These are phyloP conservation scores for Neoarthrinium moseri DNA, from an alignment of 2,329 filamentous ascomycete genomes.

Conservation along the genomic window DNA sequence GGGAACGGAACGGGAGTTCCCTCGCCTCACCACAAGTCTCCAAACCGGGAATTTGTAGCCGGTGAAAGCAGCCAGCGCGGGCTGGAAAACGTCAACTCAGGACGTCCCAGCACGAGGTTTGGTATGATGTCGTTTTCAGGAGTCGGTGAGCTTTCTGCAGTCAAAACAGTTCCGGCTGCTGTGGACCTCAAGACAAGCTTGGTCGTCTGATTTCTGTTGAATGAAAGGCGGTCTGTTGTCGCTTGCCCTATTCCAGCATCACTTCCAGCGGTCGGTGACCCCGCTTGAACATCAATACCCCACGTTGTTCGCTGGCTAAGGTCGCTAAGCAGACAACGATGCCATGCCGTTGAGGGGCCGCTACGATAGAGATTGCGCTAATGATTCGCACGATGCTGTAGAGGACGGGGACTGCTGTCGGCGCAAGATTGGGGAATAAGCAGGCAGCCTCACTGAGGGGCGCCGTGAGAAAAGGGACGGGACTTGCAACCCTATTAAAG, in stretches of 20 bases:
- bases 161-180: too few species aligned
- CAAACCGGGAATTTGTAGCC: too few species aligned
- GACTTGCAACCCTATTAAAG: neutral
- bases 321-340: neutral
- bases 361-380: neutral
- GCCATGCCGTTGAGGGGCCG: neutral
- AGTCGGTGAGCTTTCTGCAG: neutral
- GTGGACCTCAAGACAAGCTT: too few species aligned
- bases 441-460: neutral
- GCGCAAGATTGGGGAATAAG: too few species aligned
- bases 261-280: neutral
- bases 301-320: neutral
- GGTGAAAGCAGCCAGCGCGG: too few species aligned
- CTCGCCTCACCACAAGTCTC: too few species aligned
- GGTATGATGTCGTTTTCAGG: too few species aligned
- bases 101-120: too few species aligned
- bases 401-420: too few species aligned
- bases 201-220: neutral
- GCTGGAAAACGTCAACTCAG: too few species aligned
- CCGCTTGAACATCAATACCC: neutral
- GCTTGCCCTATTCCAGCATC: conserved; percentile 4
- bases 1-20: neutral
- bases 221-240: conserved; percentile 4
- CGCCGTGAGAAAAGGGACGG: neutral
- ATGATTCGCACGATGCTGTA: conserved; percentile 2